Evolutionary conservation across 2,329 filamentous ascomycete species (phyloP).

Genomic region (Graphilbum ipis-grandicollis): DNA sequence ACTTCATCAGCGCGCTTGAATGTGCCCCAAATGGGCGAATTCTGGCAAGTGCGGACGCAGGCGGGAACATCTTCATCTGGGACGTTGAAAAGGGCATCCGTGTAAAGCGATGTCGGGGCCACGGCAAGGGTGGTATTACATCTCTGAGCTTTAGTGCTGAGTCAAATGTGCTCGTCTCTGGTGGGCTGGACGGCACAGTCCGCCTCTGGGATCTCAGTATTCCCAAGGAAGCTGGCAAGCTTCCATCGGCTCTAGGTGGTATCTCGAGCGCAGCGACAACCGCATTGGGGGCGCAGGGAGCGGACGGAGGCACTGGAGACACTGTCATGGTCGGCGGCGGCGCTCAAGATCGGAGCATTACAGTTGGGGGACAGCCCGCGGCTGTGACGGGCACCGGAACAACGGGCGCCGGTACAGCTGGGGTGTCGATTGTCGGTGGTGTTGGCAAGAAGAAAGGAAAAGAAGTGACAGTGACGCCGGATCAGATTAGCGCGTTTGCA

Average conservation of each 20-base stretch:
- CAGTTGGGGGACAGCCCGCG: conserved; percentile 28
- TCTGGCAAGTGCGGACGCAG: conserved; percentile 76
- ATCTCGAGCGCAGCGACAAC: neutral
- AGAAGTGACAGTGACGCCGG: conserved; percentile 75
- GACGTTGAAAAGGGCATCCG: conserved; percentile 72
- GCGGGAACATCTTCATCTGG: conserved; percentile 88
- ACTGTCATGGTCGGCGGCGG: conserved; percentile 23
- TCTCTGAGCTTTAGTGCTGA: conserved; percentile 88
- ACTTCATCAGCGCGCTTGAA: conserved; percentile 69
- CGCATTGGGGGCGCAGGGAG: conserved; percentile 2
- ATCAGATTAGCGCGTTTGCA: conserved; percentile 87
- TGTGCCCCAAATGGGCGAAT: conserved; percentile 79
- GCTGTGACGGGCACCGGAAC: conserved; percentile 17
- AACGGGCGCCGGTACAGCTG: conserved; percentile 14
- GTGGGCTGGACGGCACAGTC: conserved; percentile 82
- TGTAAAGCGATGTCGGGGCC: conserved; percentile 84
- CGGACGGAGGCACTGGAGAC: conserved; percentile 13
- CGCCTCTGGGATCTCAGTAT: conserved; percentile 82
- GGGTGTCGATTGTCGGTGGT: conserved; percentile 15
- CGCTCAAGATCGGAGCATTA: conserved; percentile 18
- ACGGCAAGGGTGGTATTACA: conserved; percentile 86
- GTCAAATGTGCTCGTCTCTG: conserved; percentile 76
- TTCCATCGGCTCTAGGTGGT: conserved; percentile 10
- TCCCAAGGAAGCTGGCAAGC: conserved; percentile 45
- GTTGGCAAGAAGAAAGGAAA: conserved; percentile 61